Conservation (phyloP, 352 stramenopile species). For the Phytophthora pini region DNA sequence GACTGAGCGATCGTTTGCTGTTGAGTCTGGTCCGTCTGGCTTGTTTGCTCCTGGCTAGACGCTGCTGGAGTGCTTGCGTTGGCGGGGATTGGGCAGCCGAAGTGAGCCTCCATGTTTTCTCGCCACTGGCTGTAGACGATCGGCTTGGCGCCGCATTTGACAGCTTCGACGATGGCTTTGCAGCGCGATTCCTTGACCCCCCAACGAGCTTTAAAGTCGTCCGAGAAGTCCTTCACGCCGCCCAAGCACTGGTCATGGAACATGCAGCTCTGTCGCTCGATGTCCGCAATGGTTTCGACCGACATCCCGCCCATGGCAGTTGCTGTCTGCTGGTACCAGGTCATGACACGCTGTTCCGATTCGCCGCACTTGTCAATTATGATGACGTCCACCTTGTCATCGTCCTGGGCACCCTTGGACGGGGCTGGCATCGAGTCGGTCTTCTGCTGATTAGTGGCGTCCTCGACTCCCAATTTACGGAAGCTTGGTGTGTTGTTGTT, state of each 20-base stretch:
- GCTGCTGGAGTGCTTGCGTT: constrained; percentile 1
- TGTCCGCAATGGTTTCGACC: constrained; percentile 41
- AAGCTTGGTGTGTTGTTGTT: constrained; percentile 10
- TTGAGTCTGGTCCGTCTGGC: constrained; percentile 6
- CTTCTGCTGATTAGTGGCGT: constrained; percentile 2
- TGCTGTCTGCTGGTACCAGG: constrained; percentile 42
- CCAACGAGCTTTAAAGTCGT: constrained; percentile 51
- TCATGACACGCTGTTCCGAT: constrained; percentile 31
- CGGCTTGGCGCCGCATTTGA: constrained; percentile 31
- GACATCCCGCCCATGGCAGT: constrained; percentile 31
- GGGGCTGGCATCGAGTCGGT: neutral
- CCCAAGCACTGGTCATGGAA: constrained; percentile 51
- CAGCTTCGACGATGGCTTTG: constrained; percentile 46
- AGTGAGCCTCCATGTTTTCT: constrained; percentile 39
- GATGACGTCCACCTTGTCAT: constrained; percentile 34
- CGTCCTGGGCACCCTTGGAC: constrained; percentile 11
- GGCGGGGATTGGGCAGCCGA: constrained; percentile 38
- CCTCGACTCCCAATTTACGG: constrained; percentile 12
- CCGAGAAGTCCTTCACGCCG: constrained; percentile 40
- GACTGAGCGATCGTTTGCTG: constrained; percentile 1
- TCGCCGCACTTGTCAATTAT: constrained; percentile 37
- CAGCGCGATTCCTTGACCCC: constrained; percentile 36
- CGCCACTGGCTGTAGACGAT: constrained; percentile 40
- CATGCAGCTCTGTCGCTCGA: constrained; percentile 56
- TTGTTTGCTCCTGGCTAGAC: neutral